Percentiles rank a stretch among this genome's conserved stretches.
Conservation (phyloP, 2,329 filamentous ascomycete genomes). For the Hypoxylon sp. region DNA sequence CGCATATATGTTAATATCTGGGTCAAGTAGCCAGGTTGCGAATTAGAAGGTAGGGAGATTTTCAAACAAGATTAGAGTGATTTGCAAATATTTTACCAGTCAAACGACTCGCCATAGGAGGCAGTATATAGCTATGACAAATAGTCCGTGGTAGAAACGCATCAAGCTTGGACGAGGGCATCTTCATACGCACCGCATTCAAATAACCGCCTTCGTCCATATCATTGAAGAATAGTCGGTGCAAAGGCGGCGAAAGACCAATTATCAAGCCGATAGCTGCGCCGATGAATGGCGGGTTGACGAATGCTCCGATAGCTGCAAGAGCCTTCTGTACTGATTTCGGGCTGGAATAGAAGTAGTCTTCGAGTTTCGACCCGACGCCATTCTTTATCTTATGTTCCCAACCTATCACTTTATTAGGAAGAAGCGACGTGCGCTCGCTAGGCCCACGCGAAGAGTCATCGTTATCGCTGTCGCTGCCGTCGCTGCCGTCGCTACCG, state of each 20-base stretch:
- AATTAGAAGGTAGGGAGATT: not conserved
- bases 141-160: not conserved
- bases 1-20: constrained; percentile 15
- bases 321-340: constrained; percentile 54
- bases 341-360: constrained; percentile 44
- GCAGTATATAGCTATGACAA: not conserved
- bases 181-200: constrained; percentile 54
- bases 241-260: constrained; percentile 64
- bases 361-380: constrained; percentile 42
- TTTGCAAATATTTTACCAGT: not conserved
- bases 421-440: constrained; percentile 41
- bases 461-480: constrained; percentile 16
- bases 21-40: not conserved
- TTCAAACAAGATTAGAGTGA: not conserved
- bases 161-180: not conserved
- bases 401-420: constrained; percentile 47
- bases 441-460: constrained; percentile 20
- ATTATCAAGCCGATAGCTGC: constrained; percentile 63
- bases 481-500: constrained; percentile 10
- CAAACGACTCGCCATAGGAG: not conserved
- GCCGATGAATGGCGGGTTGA: constrained; percentile 66
- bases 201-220: constrained; percentile 65
- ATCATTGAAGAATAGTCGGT: constrained; percentile 64
- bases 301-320: constrained; percentile 54
- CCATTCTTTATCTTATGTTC: constrained; percentile 25